Conservation (phyloP, 345 rosid species). For the Syzygium aromaticum region DNA sequence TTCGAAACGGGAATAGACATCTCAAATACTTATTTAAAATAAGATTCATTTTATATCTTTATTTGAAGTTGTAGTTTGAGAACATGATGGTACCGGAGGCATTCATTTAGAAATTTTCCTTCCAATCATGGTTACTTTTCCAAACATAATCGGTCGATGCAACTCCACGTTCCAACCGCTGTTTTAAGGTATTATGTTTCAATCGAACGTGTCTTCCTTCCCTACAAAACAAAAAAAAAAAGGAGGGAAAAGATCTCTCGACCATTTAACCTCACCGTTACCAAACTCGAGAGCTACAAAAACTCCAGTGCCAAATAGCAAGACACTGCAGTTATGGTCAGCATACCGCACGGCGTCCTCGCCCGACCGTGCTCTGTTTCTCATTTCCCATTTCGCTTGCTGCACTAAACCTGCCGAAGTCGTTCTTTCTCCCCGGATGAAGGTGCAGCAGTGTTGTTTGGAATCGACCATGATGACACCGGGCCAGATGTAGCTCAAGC, state of each 20-base stretch:
- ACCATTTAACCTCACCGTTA: too few relatives aligned
- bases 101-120: rapidly evolving
- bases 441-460: neutral
- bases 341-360: neutral
- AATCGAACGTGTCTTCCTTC: too few relatives aligned
- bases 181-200: too few relatives aligned
- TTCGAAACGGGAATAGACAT: too few relatives aligned
- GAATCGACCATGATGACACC: neutral
- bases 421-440: neutral
- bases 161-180: neutral
- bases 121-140: too few relatives aligned
- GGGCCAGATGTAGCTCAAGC: neutral
- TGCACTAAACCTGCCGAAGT: neutral
- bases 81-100: rapidly evolving
- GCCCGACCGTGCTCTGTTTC: neutral
- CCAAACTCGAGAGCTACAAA: neutral
- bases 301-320: neutral
- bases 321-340: neutral
- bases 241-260: too few relatives aligned
- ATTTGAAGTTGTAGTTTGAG: too few relatives aligned
- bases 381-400: neutral
- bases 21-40: too few relatives aligned
- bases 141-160: neutral
- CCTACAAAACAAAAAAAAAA: too few relatives aligned
- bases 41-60: rapidly evolving